These are phyloP conservation scores for Ogataea nakhonphanomensis DNA, from an alignment of 805 yeast species.

Conservation along the genomic window DNA sequence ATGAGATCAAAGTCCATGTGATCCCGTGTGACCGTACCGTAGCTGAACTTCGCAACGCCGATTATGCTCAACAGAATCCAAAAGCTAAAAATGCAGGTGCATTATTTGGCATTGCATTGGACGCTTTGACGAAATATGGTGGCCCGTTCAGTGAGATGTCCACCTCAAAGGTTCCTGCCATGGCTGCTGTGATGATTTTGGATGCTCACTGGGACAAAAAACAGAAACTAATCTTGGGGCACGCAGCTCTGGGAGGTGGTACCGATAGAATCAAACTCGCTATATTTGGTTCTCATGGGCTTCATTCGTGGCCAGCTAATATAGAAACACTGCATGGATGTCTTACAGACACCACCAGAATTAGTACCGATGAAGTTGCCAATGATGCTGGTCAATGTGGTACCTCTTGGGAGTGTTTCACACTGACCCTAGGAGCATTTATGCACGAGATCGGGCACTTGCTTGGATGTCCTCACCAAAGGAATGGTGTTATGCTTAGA, in stretches of 20 bases:
- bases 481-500: conserved; percentile 84
- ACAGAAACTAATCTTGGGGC: conserved; percentile 62
- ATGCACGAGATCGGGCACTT: conserved; percentile 94
- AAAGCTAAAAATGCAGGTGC: conserved; percentile 73
- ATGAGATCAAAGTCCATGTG: conserved; percentile 73
- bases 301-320: conserved; percentile 89
- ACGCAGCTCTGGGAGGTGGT: conserved; percentile 96
- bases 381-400: conserved; percentile 85
- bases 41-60: conserved; percentile 69
- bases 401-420: conserved; percentile 84
- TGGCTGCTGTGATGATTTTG: conserved; percentile 80
- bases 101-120: conserved; percentile 72
- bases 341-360: conserved; percentile 68
- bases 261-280: conserved; percentile 67
- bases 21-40: conserved; percentile 63
- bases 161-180: conserved; percentile 45
- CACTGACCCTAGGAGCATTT: conserved; percentile 87
- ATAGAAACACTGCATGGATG: conserved; percentile 66
- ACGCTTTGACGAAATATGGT: conserved; percentile 58
- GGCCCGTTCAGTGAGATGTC: conserved; percentile 44
- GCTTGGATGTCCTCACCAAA: conserved; percentile 90
- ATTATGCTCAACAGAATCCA: conserved; percentile 82
- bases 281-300: conserved; percentile 90
- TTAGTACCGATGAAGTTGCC: conserved; percentile 71
- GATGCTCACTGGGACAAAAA: conserved; percentile 81